phyloP scores from a whole-genome alignment of 257 asterid species.

The Solanum boliviense region DNA sequence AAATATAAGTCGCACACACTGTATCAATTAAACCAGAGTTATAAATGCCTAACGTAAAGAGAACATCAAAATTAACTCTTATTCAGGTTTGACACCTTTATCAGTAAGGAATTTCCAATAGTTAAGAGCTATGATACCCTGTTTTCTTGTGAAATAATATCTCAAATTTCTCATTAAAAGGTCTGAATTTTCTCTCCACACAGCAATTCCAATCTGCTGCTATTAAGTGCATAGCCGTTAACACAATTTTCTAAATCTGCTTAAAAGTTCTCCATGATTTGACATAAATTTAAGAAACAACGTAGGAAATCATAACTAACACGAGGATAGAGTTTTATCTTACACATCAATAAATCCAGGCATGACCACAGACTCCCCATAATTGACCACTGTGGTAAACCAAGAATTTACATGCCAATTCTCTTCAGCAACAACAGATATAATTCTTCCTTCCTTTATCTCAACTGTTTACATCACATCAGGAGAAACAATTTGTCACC shows the following conservation, averaged over 20 bases:
- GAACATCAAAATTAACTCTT: background rate
- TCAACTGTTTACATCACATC: constrained; percentile 49
- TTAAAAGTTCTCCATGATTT: background rate
- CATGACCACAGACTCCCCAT: constrained; percentile 79
- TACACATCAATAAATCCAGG: constrained; percentile 95
- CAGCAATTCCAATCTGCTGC: background rate
- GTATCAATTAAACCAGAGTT: background rate
- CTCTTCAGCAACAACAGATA: constrained; percentile 60
- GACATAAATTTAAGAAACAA: background rate
- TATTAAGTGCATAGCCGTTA: background rate
- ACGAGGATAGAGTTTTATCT: constrained; percentile 12
- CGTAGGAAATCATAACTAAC: background rate
- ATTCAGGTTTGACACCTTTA: background rate
- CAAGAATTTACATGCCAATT: constrained; percentile 37
- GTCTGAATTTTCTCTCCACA: background rate
- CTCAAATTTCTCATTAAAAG: background rate
- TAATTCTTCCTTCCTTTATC: constrained; percentile 58
- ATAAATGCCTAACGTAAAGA: background rate
- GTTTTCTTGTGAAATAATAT: background rate
- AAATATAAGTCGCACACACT: background rate
- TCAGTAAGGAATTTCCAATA: background rate
- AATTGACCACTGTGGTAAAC: constrained; percentile 44
- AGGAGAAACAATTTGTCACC: constrained; percentile 5
- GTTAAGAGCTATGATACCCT: background rate
- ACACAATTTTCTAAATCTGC: background rate